Conservation (phyloP, 768 basidiomycete species). For the Boletus subcaerulescens region DNA sequence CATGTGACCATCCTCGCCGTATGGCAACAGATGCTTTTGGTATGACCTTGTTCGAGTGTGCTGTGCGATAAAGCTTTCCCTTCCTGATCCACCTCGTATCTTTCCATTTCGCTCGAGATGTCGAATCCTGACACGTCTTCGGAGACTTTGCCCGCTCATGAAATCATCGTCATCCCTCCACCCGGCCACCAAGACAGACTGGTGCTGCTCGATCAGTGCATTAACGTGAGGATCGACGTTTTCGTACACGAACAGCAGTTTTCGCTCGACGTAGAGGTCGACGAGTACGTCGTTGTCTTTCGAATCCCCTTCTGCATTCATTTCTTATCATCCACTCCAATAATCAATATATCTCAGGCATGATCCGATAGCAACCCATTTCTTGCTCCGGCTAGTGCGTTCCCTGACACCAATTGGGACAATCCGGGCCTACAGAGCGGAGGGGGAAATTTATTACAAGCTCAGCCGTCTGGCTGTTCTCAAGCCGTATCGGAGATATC, state of each 20-base stretch:
- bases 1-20: slow-evolving; percentile 17
- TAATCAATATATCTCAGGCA: slow-evolving; percentile 37
- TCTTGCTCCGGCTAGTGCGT: slow-evolving; percentile 65
- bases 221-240: slow-evolving; percentile 50
- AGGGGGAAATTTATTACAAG: slow-evolving; percentile 55
- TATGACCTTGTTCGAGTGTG: slow-evolving; percentile 13
- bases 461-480: slow-evolving; percentile 70
- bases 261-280: slow-evolving; percentile 70
- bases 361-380: slow-evolving; percentile 65
- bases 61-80: slow-evolving; percentile 13
- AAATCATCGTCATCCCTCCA: slow-evolving; percentile 50
- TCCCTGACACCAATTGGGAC: slow-evolving; percentile 67
- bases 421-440: slow-evolving; percentile 48
- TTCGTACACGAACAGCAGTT: slow-evolving; percentile 59
- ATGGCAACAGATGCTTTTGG: neutral
- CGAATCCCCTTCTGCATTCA: slow-evolving; percentile 8
- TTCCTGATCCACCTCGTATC: neutral
- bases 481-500: slow-evolving; percentile 57
- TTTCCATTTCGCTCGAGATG: slow-evolving; percentile 12
- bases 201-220: slow-evolving; percentile 61
- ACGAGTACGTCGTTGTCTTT: slow-evolving; percentile 49
- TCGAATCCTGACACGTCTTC: slow-evolving; percentile 8
- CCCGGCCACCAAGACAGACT: slow-evolving; percentile 37
- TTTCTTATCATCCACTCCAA: slow-evolving; percentile 8
- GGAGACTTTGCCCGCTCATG: slow-evolving; percentile 42